These are phyloP conservation scores for Periglandula ipomoeae DNA, from an alignment of 2,329 filamentous ascomycete species.

Conservation along the genomic window DNA sequence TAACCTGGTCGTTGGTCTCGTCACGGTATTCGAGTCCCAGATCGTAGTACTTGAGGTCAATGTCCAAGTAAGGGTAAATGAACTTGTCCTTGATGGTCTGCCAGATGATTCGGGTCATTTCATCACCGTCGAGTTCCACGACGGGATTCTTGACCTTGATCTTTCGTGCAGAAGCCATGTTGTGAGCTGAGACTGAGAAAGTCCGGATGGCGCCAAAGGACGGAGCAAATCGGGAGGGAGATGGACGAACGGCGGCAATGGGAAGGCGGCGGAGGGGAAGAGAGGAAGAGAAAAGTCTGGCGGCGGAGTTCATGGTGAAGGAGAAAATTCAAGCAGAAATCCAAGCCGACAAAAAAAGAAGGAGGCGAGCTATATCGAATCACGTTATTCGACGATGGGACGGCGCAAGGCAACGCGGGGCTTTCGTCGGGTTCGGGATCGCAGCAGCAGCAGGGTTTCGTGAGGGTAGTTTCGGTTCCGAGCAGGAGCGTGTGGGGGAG, in stretches of 20 bases:
- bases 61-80: constrained; percentile 89
- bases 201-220: constrained; percentile 35
- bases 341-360: constrained; percentile 11
- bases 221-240: constrained; percentile 31
- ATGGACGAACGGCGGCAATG: constrained; percentile 16
- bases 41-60: constrained; percentile 98
- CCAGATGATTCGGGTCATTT: constrained; percentile 99
- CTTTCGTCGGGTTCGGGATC: not conserved
- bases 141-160: constrained; percentile 99
- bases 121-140: constrained; percentile 89
- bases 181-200: constrained; percentile 57
- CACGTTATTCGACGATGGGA: constrained; percentile 2
- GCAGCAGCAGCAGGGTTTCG: not conserved
- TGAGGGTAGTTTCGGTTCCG: not conserved
- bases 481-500: constrained; percentile 1
- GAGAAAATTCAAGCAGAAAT: not conserved
- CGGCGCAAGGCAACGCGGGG: constrained; percentile 5
- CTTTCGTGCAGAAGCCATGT: constrained; percentile 59
- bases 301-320: constrained; percentile 18
- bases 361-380: constrained; percentile 7
- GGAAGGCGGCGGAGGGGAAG: constrained; percentile 20
- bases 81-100: constrained; percentile 99
- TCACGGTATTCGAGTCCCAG: constrained; percentile 90
- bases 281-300: constrained; percentile 22
- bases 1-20: constrained; percentile 93